phyloP scores from a whole-genome alignment of 148 eudicot species.

The Fagopyrum tataricum region DNA sequence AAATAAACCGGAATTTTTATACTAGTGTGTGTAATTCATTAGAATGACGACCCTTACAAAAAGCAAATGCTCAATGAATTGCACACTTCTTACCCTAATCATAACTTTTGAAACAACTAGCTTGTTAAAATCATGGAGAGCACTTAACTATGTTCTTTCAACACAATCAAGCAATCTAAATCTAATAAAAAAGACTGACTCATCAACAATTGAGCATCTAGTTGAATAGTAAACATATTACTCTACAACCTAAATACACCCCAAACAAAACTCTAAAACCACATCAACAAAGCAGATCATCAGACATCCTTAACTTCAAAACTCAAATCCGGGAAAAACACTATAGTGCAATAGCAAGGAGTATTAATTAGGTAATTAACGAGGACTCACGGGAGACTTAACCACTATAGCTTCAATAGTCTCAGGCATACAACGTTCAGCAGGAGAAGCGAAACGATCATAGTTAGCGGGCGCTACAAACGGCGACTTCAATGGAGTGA shows the following conservation, averaged over 20 bases:
- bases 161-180: neutral
- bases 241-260: neutral
- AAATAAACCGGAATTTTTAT: too few species aligned
- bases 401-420: slow-evolving; percentile 46
- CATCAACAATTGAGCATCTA: too few species aligned
- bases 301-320: neutral
- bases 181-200: neutral
- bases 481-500: slow-evolving; percentile 64
- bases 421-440: slow-evolving; percentile 16
- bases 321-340: neutral
- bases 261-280: neutral
- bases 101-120: neutral
- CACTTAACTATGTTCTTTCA: neutral
- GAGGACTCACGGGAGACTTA: slow-evolving; percentile 50
- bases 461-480: slow-evolving; percentile 42
- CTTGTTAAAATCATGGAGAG: too few species aligned
- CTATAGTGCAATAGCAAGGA: neutral
- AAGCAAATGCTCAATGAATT: too few species aligned
- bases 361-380: neutral
- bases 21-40: neutral
- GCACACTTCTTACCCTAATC: neutral
- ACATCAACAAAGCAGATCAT: too few species aligned
- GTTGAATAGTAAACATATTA: too few species aligned
- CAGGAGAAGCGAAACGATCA: slow-evolving; percentile 40
- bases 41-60: too few species aligned